Evolutionary conservation across 306 rosid genomes (phyloP), one percentile per base, ranked within the genome.

Genomic region (Corylus heterophylla): DNA sequence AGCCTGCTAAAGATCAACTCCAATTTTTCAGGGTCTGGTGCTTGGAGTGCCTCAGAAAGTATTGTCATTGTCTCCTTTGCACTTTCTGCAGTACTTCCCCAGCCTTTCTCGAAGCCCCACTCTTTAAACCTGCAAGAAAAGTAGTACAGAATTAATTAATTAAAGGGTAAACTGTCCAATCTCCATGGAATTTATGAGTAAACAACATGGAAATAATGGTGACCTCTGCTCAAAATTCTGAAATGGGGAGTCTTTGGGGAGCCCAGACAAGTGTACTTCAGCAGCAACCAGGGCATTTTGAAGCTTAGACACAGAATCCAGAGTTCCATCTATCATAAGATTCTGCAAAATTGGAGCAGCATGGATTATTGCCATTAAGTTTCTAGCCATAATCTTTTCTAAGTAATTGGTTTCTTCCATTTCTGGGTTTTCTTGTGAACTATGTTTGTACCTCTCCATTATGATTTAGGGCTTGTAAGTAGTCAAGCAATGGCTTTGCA

Each of bases 31-130:
- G 94, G 94, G 76, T 94, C 98, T 9, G 94, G 97, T 66, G 94
- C 97, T 88, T 94, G 97, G 29, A 94, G 93, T 76, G 86, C 89
- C 83, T 94, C 97, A 8, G 97, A 87, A 22, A 94, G 85, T 27
- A 83, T 63, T 76, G 76, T 55, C 88, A 94, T 89, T 71, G 92
- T 92, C 73, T 89, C 98, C 86, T 77, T 89, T 27, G 87, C 90
- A 79, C 94, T 92, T 64, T 86, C 92, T 69, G 93, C 93, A 51
- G 88, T 89, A 48, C 88, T 92, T 58, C 97, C 98, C 98, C 98
- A 94, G 1, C 98, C 98, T 87, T 83, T 92, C 88, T 94, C 98
- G 81, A 94, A 94, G 2, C 98, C 98, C 97, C 97, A 92, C 48
- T 94, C 92, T 68, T 87, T 87, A 3, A 94, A 74, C 88, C 98